Percentiles rank a stretch among this genome's conserved stretches.
phyloP scores from a whole-genome alignment of 75 land plant species.

The Isoetes taiwanensis region DNA sequence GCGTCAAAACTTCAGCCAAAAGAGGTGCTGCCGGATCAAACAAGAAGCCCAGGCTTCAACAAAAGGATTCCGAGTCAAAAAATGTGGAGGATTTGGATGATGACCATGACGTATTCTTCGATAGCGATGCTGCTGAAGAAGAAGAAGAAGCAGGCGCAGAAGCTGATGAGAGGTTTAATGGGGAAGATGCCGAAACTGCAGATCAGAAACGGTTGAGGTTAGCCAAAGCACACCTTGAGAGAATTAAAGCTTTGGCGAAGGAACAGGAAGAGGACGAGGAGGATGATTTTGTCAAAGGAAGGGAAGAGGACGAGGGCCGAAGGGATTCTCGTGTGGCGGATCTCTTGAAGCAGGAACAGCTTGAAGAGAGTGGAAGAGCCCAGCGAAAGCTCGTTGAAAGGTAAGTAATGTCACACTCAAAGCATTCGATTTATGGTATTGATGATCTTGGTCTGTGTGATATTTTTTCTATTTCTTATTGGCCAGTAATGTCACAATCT shows the following conservation, averaged over 20 bases:
- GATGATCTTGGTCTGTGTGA: too few species aligned
- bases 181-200: slow-evolving; percentile 39
- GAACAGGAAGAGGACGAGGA: slow-evolving; percentile 24
- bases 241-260: slow-evolving; percentile 23
- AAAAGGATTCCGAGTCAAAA: too few species aligned
- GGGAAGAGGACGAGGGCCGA: slow-evolving; percentile 15
- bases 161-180: slow-evolving; percentile 22
- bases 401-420: slow-evolving; percentile 13
- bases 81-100: too few species aligned
- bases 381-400: slow-evolving; percentile 54
- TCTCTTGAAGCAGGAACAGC: slow-evolving; percentile 60
- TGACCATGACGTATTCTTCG: too few species aligned
- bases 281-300: slow-evolving; percentile 15
- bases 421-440: too few species aligned
- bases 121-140: slow-evolving; percentile 8
- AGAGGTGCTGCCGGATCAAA: too few species aligned
- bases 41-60: too few species aligned
- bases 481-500: too few species aligned
- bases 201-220: slow-evolving; percentile 50
- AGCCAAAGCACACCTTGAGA: slow-evolving; percentile 42
- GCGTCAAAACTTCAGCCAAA: too few species aligned
- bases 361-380: slow-evolving; percentile 55
- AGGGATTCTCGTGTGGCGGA: slow-evolving; percentile 54
- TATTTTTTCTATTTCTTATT: too few species aligned
- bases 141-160: not conserved